These are phyloP conservation scores for Fragilariopsis cylindrus DNA, from an alignment of 108 stramenopile genomes.

Conservation along the genomic window DNA sequence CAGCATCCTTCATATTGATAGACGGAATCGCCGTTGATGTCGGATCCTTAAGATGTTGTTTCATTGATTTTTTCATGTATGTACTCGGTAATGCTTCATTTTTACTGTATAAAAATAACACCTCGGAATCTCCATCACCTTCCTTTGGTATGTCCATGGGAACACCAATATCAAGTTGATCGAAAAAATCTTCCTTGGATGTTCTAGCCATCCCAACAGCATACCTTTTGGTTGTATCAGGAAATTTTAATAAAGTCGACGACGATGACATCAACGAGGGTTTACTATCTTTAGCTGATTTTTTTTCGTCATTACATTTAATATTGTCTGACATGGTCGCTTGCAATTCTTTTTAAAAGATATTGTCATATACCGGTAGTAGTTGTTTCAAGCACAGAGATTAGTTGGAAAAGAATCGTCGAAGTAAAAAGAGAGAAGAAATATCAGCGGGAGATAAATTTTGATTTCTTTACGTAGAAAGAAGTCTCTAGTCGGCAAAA, in stretches of 20 bases:
- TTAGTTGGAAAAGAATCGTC: no score
- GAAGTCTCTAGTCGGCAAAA: no score
- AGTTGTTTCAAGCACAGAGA: no score
- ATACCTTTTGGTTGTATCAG: conserved; percentile 36
- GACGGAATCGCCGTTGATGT: background rate
- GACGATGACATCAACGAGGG: background rate
- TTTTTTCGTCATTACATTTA: background rate
- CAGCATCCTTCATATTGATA: conserved; percentile 35
- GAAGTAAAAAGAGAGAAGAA: no score
- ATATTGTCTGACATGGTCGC: background rate
- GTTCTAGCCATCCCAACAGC: conserved; percentile 46
- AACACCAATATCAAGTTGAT: conserved; percentile 62
- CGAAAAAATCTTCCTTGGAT: conserved; percentile 56
- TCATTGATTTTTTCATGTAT: conserved; percentile 2
- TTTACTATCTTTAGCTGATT: background rate
- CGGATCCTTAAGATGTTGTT: background rate
- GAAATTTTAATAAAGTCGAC: conserved; percentile 33
- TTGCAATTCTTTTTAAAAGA: conserved; percentile 14
- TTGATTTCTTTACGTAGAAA: no score
- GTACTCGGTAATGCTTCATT: conserved; percentile 41
- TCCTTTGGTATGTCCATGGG: conserved; percentile 40
- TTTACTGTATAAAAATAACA: conserved; percentile 61
- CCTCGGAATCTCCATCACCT: conserved; percentile 52
- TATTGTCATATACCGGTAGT: no score
- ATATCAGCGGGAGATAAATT: no score